Evolutionary conservation across 306 rosid genomes (phyloP), one percentile per base, ranked within the genome.

Genomic region (Begonia masoniana): DNA sequence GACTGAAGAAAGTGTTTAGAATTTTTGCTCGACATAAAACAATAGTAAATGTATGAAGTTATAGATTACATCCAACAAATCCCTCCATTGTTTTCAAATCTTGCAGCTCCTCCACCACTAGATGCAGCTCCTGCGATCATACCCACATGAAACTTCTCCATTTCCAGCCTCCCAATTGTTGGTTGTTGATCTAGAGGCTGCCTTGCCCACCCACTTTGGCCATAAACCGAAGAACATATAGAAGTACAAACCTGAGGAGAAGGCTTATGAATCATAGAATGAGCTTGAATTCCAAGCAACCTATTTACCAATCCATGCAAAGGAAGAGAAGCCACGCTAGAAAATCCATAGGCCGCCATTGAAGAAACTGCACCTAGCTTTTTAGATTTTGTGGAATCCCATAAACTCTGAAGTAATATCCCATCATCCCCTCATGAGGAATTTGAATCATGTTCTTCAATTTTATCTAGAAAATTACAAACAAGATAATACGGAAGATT

Each of bases 321-420:
- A 48, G 95, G 95, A 5, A 85, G 75, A 68, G 95, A 85, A 66
- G 95, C 81, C 80, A 85, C 62, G 67, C 84, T 76, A 2, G 84
- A 65, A 61, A 64, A 78, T 55, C 71, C 63, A 21, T 52, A 36
- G 9, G 42, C 36, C 19, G 54, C 57, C 2, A 73, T 66, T 53
- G 49, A 12, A 45, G 58, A 59, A 41, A 64, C 39, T 6, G 68
- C 58, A 57, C 58, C 60, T 36, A 26, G 46, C 61, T 56, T 79
- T 56, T 65, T n/a, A n/a, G n/a, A n/a, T n/a, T n/a, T n/a, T n/a
- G n/a, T n/a, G n/a, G n/a, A n/a, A n/a, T n/a, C n/a, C n/a, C n/a
- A n/a, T n/a, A n/a, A n/a, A n/a, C n/a, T n/a, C n/a, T n/a, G n/a
- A n/a, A n/a, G n/a, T n/a, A n/a, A n/a, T n/a, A n/a, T n/a, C n/a